These are phyloP conservation scores for Teratosphaeria viscida DNA, from an alignment of 2,329 filamentous ascomycete species.

Conservation along the genomic window DNA sequence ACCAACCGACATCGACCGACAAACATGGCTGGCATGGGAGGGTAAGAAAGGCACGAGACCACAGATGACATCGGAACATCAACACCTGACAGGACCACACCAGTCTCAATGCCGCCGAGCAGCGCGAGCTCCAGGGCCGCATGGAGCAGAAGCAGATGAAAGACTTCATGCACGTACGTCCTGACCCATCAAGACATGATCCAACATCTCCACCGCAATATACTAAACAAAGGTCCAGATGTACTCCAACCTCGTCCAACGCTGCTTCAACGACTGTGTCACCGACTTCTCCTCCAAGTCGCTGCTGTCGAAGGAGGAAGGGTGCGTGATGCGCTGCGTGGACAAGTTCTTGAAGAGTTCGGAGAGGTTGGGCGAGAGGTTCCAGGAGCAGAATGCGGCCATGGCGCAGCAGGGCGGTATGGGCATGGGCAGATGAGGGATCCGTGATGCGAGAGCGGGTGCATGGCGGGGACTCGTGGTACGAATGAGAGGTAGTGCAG, in stretches of 20 bases:
- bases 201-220: background rate
- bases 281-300: slow-evolving; percentile 98
- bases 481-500: background rate
- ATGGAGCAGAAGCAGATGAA: slow-evolving; percentile 99
- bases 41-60: slow-evolving; percentile 14
- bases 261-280: slow-evolving; percentile 95
- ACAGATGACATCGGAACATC: slow-evolving; percentile 1
- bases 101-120: slow-evolving; percentile 67
- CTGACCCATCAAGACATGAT: no score
- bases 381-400: slow-evolving; percentile 63
- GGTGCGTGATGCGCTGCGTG: slow-evolving; percentile 88
- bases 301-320: slow-evolving; percentile 74
- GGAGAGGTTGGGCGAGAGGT: slow-evolving; percentile 82
- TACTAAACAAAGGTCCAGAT: slow-evolving; percentile 36
- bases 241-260: slow-evolving; percentile 65
- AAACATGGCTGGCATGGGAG: slow-evolving; percentile 22
- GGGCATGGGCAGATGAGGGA: slow-evolving; percentile 13
- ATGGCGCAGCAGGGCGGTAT: slow-evolving; percentile 52
- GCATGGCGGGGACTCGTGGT: background rate
- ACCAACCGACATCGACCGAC: background rate
- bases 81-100: background rate
- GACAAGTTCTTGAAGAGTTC: slow-evolving; percentile 92
- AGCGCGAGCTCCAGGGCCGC: slow-evolving; percentile 84
- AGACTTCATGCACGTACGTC: slow-evolving; percentile 93
- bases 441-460: background rate